phyloP scores from a whole-genome alignment of 2,329 filamentous ascomycete species.

The Elsinoe perseae region DNA sequence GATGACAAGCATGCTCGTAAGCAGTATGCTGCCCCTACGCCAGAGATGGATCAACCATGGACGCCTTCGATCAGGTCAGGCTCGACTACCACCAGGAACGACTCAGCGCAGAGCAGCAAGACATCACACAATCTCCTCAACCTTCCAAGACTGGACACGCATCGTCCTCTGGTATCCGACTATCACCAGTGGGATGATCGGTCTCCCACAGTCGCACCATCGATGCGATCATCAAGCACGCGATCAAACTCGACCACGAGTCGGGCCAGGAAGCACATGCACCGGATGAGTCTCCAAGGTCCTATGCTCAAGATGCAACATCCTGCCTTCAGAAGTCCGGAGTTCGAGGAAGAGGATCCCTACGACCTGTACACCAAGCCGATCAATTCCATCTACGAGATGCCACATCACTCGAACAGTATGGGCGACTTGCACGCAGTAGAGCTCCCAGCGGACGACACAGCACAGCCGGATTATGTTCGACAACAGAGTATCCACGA shows the following conservation, averaged over 20 bases:
- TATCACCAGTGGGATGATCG: conserved; percentile 1
- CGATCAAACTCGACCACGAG: not conserved
- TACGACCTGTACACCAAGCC: not conserved
- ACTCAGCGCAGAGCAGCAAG: conserved; percentile 7
- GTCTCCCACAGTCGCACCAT: not conserved
- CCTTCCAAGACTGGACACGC: not conserved
- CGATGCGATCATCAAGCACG: not conserved
- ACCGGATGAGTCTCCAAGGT: conserved; percentile 5
- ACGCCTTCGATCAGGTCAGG: conserved; percentile 3
- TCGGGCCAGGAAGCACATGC: conserved; percentile 2
- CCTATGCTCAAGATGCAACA: not conserved
- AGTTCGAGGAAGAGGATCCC: not conserved
- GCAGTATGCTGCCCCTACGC: conserved; percentile 7
- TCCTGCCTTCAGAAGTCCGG: not conserved
- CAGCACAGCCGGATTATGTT: conserved; percentile 1
- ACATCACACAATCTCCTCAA: not conserved
- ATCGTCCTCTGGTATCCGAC: not conserved
- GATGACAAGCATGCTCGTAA: conserved; percentile 18
- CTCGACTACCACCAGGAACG: conserved; percentile 6
- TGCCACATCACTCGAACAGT: conserved; percentile 1
- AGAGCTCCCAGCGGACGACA: conserved; percentile 4
- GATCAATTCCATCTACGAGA: not conserved
- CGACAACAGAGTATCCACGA: conserved; percentile 12
- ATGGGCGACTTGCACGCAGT: not conserved
- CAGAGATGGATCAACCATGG: conserved; percentile 3